Evolutionary conservation across 257 asterid species (phyloP), one percentile per base, ranked within the genome.

Genomic region (Capsicum baccatum): DNA sequence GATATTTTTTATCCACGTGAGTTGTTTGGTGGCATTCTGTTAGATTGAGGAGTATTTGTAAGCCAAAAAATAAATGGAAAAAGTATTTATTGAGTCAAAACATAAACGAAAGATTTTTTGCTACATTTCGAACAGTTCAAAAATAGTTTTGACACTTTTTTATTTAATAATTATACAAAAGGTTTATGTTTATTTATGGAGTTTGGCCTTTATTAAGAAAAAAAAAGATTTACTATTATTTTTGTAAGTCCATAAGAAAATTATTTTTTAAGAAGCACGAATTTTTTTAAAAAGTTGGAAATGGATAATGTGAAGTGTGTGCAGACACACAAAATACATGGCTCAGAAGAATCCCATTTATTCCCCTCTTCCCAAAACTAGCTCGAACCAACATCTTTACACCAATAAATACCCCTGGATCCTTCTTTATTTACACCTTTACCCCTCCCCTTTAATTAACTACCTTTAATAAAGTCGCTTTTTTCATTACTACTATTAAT

Each of bases 351-450:
- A 1, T 14, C 60, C 62, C 81, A 26, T 17, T 4, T 12, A 39
- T 39, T 39, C 48, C 9, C 59, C 78, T 68, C 47, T 52, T 78
- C 19, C 48, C 50, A 78, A 26, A 78, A 14, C 63, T 52, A 26
- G 11, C 50, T 78, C 54, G 33, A 78, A 54, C 64, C 81, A 54
- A 78, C 50, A 63, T 78, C 64, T 81, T 44, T 17, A 91, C 94
- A 92, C 90, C 54, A 33, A 14, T 12, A 80, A 78, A 1, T 9
- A 62, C 81, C 92, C 93, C 80, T 80, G 17, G 1, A 19, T 78
- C 26, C 66, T 33, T 14, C 55, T 0, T 2, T 69, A 70, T 67
- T 86, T 81, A 74, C 84, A 74, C 44, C 76, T 14, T 62, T 1
- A 1, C 70, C 69, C 47, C 11, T 50, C 4, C 4, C 47, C 60